phyloP scores from a whole-genome alignment of 2,329 filamentous ascomycete genomes.

The Ophiosphaerella korrae region DNA sequence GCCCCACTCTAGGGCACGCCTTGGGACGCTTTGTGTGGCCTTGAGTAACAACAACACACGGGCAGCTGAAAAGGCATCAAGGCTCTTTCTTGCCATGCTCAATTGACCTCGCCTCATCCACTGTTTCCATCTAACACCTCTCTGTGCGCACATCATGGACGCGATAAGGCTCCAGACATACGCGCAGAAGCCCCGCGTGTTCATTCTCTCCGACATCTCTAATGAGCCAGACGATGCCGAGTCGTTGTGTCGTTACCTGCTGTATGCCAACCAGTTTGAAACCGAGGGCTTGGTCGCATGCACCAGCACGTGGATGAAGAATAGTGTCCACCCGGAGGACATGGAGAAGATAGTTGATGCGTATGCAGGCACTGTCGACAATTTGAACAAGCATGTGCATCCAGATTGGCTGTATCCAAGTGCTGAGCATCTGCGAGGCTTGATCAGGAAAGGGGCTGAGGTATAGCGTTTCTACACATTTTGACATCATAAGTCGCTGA shows the following conservation, averaged over 20 bases:
- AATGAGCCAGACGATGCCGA: conserved; percentile 50
- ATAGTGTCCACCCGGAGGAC: conserved; percentile 39
- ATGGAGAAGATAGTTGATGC: conserved; percentile 45
- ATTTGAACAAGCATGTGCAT: conserved; percentile 56
- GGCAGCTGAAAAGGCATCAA: conserved; percentile 10
- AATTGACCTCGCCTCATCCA: neutral
- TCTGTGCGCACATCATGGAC: conserved; percentile 22
- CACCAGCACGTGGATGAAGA: conserved; percentile 49
- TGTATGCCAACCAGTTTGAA: conserved; percentile 47
- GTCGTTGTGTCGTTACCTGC: conserved; percentile 45
- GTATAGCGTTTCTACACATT: conserved; percentile 13
- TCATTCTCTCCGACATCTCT: conserved; percentile 48
- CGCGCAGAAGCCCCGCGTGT: conserved; percentile 45
- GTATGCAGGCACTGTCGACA: conserved; percentile 46
- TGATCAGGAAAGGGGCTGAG: conserved; percentile 41
- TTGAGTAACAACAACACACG: conserved; percentile 20
- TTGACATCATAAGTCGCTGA: conserved; percentile 2
- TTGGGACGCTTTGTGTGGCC: conserved; percentile 22
- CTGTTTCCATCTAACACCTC: neutral
- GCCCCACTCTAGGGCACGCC: conserved; percentile 24
- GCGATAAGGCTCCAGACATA: conserved; percentile 33
- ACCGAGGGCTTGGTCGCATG: conserved; percentile 48
- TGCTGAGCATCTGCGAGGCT: conserved; percentile 27
- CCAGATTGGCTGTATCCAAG: conserved; percentile 38
- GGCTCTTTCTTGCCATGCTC: neutral